phyloP scores from a whole-genome alignment of 345 rosid genomes.

The Pistacia vera region DNA sequence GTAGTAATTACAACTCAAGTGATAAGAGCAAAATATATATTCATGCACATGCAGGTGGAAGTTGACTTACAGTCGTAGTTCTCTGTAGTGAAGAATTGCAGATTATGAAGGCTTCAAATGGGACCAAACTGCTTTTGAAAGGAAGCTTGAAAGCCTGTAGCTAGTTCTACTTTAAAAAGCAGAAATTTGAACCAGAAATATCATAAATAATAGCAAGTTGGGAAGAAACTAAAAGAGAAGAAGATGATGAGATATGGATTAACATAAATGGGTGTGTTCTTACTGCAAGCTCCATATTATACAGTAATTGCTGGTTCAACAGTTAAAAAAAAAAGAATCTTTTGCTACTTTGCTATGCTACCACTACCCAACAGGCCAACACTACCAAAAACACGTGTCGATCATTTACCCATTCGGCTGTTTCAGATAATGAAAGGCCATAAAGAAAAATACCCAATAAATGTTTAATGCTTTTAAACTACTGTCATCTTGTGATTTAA shows the following conservation, averaged over 20 bases:
- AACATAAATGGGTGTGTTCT: too few species aligned
- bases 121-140: neutral
- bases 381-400: conserved; percentile 19
- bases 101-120: neutral
- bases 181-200: too few species aligned
- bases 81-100: neutral
- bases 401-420: neutral
- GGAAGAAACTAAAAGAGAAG: neutral
- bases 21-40: too few species aligned
- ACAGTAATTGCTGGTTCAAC: neutral
- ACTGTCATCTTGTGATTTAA: neutral
- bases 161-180: too few species aligned
- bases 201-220: neutral
- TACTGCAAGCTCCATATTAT: neutral
- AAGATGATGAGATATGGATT: neutral
- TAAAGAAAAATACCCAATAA: neutral
- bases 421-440: conserved; percentile 22
- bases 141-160: neutral
- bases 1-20: too few species aligned
- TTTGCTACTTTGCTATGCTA: neutral
- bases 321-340: conserved; percentile 8
- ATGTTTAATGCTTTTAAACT: neutral
- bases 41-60: neutral
- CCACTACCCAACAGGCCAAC: neutral
- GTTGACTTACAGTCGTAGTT: neutral